Percentiles rank a stretch among this genome's conserved stretches.
Conservation (phyloP, 2,329 filamentous ascomycete genomes). For the Incumbomyces delicatus region DNA sequence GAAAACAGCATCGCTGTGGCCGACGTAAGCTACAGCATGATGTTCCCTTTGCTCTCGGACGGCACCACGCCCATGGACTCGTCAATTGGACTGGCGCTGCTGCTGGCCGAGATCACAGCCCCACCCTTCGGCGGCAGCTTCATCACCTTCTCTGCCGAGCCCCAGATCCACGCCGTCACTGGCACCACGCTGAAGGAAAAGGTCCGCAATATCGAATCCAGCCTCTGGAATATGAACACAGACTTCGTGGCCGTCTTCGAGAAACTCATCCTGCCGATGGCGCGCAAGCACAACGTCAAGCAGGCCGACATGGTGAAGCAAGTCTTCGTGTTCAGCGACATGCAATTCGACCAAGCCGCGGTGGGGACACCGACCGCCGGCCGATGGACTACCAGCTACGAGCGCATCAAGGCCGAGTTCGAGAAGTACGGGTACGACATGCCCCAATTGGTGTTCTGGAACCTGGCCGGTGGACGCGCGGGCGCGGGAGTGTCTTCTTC, state of each 20-base stretch:
- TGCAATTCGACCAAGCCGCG: conserved; percentile 45
- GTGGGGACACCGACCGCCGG: neutral
- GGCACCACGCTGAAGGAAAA: conserved; percentile 36
- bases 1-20: conserved; percentile 47
- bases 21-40: conserved; percentile 50
- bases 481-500: too few species aligned
- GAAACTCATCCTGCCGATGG: conserved; percentile 45
- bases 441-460: conserved; percentile 41
- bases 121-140: conserved; percentile 46
- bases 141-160: conserved; percentile 43
- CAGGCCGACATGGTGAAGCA: conserved; percentile 52
- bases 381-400: conserved; percentile 39
- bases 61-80: conserved; percentile 43
- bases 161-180: conserved; percentile 35
- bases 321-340: conserved; percentile 52
- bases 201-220: conserved; percentile 23
- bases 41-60: conserved; percentile 31
- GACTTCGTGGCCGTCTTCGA: conserved; percentile 48
- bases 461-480: conserved; percentile 45
- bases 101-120: conserved; percentile 44
- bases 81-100: conserved; percentile 47
- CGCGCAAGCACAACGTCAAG: conserved; percentile 39
- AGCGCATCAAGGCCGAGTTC: conserved; percentile 40
- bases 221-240: conserved; percentile 38
- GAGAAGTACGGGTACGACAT: conserved; percentile 45